phyloP scores from a whole-genome alignment of 441 rosid genomes.

The Flueggea neowawraea region DNA sequence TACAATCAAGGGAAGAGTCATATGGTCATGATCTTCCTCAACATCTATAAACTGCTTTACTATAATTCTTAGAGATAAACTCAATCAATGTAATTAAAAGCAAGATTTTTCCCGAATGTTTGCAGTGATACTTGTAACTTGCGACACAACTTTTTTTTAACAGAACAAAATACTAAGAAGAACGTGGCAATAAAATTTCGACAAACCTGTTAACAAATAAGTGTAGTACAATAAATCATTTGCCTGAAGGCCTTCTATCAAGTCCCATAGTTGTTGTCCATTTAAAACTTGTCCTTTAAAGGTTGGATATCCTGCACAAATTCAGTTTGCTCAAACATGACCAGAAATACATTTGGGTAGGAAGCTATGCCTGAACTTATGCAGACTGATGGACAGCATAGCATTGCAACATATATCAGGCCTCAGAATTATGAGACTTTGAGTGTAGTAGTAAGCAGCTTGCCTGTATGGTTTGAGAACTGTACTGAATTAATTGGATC shows the following conservation, averaged over 20 bases:
- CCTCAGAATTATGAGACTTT: constrained; percentile 33
- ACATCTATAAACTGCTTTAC: too few species aligned
- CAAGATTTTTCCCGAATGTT: too few species aligned
- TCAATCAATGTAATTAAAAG: too few species aligned
- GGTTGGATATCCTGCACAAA: constrained; percentile 81
- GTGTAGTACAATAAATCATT: constrained; percentile 83
- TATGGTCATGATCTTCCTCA: too few species aligned
- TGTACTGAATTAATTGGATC: constrained; percentile 99
- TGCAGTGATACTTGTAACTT: too few species aligned
- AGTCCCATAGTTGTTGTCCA: constrained; percentile 84
- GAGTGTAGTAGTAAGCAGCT: constrained; percentile 40
- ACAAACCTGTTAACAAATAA: constrained; percentile 86
- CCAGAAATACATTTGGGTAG: constrained; percentile 2
- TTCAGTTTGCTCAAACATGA: constrained; percentile 14
- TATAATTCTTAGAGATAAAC: too few species aligned
- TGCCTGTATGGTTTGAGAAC: constrained; percentile 98
- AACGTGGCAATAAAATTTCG: not conserved
- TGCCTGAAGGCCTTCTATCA: constrained; percentile 93
- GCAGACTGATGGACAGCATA: constrained; percentile 35
- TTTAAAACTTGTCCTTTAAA: constrained; percentile 96
- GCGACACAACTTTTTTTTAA: not conserved
- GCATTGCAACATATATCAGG: constrained; percentile 33
- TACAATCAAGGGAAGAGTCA: too few species aligned
- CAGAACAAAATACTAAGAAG: not conserved
- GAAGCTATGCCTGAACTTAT: constrained; percentile 26